Base-by-base conservation (phyloP, 176 grass and related monocot species). In the Ampelocalamus luodianensis region DNA sequence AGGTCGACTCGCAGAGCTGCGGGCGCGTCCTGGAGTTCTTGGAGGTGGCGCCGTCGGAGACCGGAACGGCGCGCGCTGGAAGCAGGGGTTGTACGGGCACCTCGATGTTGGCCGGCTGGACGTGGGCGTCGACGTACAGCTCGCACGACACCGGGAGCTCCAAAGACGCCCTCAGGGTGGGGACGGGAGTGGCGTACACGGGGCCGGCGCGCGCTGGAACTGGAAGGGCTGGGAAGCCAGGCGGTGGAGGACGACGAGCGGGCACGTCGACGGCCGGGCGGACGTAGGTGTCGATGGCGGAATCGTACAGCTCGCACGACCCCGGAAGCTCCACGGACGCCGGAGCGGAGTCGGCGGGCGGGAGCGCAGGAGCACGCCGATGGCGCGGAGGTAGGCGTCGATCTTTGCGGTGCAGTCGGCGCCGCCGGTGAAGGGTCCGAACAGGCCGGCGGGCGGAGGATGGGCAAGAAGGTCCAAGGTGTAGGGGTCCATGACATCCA, bases 121-220 rank as follows among this genome's bases (percentile, higher is more conserved):
- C 40, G 14, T 26, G 39, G 23, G 14, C 7, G 59, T 29, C 42
- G 15, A 34, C 2, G 32, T 46, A 26, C 18, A 32, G 3, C 10
- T 13, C 11, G 45, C 11, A 23, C 64, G 5, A 40, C 20, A 10
- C 11, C 36, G 20, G 66, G 5, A 7, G 22, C 37, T 82, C 50
- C 48, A 20, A 3, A 50, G 10, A 26, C 7, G 1, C 4, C 18
- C 20, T 23, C 4, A 64, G 8, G 40, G 23, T 9, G 15, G 14
- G 1, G 34, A 3, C 26, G 0, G 46, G 10, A 17, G 38, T 16
- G 76, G 59, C 1, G 40, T 46, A 46, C 69, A 17, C 1, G 46
- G 5, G 0, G 16, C 10, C 5, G 23, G 0, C 24, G 15, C 0
- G 17, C 17, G 17, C 34, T 20, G n/a, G 36, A 40, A 18, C 32